phyloP scores from a whole-genome alignment of 2,329 filamentous ascomycete genomes.

The Colletotrichum graminicola region DNA sequence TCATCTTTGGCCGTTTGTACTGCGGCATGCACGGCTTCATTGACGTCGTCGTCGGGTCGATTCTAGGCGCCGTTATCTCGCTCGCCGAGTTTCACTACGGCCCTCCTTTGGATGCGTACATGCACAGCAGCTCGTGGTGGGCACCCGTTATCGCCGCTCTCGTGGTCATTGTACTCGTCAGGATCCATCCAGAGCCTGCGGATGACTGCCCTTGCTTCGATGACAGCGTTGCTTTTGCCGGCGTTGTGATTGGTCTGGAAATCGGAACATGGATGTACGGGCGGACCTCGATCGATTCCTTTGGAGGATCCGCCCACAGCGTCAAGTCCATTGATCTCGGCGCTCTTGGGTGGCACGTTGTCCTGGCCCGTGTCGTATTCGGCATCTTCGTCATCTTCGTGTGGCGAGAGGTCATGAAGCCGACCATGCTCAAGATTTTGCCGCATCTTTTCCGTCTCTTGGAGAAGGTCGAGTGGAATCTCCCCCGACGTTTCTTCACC shows the following conservation, averaged over 20 bases:
- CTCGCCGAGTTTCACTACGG: conserved; percentile 71
- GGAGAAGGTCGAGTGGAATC: conserved; percentile 80
- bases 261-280: conserved; percentile 87
- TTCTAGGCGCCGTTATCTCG: conserved; percentile 77
- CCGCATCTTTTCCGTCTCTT: conserved; percentile 90
- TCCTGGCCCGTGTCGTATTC: conserved; percentile 76
- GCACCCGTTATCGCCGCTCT: conserved; percentile 74
- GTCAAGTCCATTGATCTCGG: conserved; percentile 74
- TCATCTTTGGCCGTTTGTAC: conserved; percentile 91
- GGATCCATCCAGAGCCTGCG: conserved; percentile 93
- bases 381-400: conserved; percentile 88
- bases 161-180: conserved; percentile 79
- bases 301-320: conserved; percentile 58
- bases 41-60: conserved; percentile 85
- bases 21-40: conserved; percentile 99
- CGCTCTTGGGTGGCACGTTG: conserved; percentile 74
- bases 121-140: conserved; percentile 74
- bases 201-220: conserved; percentile 98
- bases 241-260: conserved; percentile 87
- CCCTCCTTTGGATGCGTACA: conserved; percentile 75
- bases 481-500: conserved; percentile 92
- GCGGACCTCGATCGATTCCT: conserved; percentile 61
- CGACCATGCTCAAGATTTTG: conserved; percentile 78
- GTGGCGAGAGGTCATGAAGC: conserved; percentile 93
- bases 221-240: conserved; percentile 93